These are phyloP conservation scores for Euphorbia celastroides DNA, from an alignment of 441 rosid species.

Conservation along the genomic window DNA sequence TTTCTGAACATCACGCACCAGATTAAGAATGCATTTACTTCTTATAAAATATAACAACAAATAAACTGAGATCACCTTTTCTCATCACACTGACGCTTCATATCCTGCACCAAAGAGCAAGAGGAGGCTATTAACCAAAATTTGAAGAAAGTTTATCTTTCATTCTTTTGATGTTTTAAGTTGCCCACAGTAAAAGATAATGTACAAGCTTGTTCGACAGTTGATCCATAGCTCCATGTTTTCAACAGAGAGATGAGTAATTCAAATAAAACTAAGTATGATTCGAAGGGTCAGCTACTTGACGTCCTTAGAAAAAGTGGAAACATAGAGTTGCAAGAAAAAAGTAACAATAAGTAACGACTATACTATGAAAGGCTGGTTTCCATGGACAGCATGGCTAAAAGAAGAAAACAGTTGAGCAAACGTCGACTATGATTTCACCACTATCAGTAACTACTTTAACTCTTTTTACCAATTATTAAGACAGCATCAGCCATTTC, in stretches of 20 bases:
- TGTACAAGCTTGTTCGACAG: too few species aligned
- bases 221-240: too few species aligned
- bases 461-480: background rate
- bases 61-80: background rate
- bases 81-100: background rate
- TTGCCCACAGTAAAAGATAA: too few species aligned
- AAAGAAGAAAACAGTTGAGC: background rate
- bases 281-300: too few species aligned
- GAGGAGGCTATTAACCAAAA: too few species aligned
- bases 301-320: background rate
- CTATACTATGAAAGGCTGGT: background rate
- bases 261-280: too few species aligned
- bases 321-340: background rate
- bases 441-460: background rate
- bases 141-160: too few species aligned
- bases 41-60: background rate
- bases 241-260: too few species aligned
- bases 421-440: background rate
- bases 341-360: background rate
- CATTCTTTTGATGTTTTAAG: too few species aligned
- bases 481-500: too few species aligned
- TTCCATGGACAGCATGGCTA: background rate
- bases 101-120: too few species aligned
- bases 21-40: background rate
- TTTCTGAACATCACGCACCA: slow-evolving; percentile 32